Percentiles rank a stretch among this genome's conserved stretches.
These are phyloP conservation scores for Fusarium sacchari DNA, from an alignment of 2,329 filamentous ascomycete species.

Conservation along the genomic window DNA sequence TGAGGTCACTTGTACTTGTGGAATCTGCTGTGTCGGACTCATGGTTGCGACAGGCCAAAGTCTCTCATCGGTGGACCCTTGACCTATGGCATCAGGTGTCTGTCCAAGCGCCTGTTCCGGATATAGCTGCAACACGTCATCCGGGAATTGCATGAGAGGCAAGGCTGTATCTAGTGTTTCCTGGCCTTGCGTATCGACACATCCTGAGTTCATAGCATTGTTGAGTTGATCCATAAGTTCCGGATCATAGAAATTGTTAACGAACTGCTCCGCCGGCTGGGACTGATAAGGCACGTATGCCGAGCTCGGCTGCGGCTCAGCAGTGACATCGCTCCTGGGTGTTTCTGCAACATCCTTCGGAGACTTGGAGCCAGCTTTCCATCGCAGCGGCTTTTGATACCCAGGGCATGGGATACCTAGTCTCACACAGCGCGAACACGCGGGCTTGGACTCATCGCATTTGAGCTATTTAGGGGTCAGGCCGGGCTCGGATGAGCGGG, in stretches of 20 bases:
- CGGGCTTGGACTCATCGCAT: conserved; percentile 35
- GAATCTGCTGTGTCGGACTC: neutral
- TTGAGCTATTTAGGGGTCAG: conserved; percentile 31
- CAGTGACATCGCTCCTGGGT: neutral
- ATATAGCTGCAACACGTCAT: conserved; percentile 15
- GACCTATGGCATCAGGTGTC: conserved; percentile 9
- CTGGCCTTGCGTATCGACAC: neutral
- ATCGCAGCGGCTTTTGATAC: conserved; percentile 34
- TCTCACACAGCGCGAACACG: conserved; percentile 36
- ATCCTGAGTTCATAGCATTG: conserved; percentile 13
- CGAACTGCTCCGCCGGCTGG: conserved; percentile 7
- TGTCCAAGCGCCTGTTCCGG: conserved; percentile 12
- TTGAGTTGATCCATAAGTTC: conserved; percentile 25
- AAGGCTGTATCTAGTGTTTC: conserved; percentile 12
- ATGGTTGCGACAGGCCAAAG: conserved; percentile 12
- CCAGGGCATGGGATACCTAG: conserved; percentile 37
- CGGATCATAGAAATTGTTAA: conserved; percentile 12
- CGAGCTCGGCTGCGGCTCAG: neutral
- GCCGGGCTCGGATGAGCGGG: neutral
- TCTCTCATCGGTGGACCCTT: conserved; percentile 23
- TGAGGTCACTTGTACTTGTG: neutral
- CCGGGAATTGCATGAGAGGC: conserved; percentile 26
- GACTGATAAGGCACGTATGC: conserved; percentile 16
- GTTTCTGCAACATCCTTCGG: conserved; percentile 5
- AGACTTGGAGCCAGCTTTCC: conserved; percentile 24